Conservation (phyloP, 306 rosid species). For the Echinosophora koreensis region DNA sequence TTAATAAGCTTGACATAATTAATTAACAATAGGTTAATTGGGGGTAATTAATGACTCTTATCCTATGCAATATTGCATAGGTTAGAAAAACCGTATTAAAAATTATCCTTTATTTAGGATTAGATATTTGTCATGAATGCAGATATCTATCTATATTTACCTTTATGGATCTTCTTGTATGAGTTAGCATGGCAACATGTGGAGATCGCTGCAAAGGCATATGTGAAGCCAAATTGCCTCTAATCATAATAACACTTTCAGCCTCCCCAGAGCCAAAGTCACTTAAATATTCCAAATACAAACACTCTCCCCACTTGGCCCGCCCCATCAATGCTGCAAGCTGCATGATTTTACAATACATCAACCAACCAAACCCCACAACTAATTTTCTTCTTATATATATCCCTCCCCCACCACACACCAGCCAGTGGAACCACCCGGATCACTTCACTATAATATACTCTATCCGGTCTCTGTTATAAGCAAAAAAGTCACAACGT, state of each 20-base stretch:
- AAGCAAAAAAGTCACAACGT: too few relatives aligned
- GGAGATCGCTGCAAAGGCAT: conserved; percentile 29
- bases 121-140: background rate
- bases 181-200: conserved; percentile 35
- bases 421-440: conserved; percentile 6
- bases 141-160: background rate
- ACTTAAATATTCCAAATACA: conserved; percentile 45
- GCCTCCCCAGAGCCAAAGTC: conserved; percentile 30
- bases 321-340: conserved; percentile 40
- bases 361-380: conserved; percentile 40
- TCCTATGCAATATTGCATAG: too few relatives aligned
- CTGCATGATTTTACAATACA: conserved; percentile 42
- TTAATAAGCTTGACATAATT: too few relatives aligned
- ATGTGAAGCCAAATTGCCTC: conserved; percentile 37
- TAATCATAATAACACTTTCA: conserved; percentile 41
- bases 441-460: background rate
- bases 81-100: background rate
- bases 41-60: too few relatives aligned
- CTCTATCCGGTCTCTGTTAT: too few relatives aligned
- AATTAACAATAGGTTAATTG: too few relatives aligned
- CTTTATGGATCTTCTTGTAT: background rate
- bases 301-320: conserved; percentile 45
- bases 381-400: background rate
- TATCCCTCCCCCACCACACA: background rate
- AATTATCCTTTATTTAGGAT: background rate